These are phyloP conservation scores for Eragrostis tef DNA, from an alignment of 202 grass and related monocot species.

Conservation along the genomic window DNA sequence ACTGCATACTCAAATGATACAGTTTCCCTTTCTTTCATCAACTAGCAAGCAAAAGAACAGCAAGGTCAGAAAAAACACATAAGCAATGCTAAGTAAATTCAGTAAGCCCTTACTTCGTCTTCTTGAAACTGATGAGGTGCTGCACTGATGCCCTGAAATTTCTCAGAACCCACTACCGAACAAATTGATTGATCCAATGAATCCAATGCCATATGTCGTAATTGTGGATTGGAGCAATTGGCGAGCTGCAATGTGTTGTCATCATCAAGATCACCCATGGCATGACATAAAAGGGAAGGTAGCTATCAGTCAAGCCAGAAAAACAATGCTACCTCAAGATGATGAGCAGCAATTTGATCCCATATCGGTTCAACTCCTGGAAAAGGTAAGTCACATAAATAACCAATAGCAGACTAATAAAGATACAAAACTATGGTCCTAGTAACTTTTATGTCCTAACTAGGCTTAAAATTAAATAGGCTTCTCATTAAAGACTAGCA, in stretches of 20 bases:
- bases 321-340: slow-evolving; percentile 77
- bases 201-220: slow-evolving; percentile 89
- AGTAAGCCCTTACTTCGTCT: slow-evolving; percentile 50
- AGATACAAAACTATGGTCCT: neutral
- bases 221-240: slow-evolving; percentile 73
- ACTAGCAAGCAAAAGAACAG: slow-evolving; percentile 58
- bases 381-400: slow-evolving; percentile 48
- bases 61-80: slow-evolving; percentile 52
- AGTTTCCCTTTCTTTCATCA: slow-evolving; percentile 63
- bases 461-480: slow-evolving; percentile 31
- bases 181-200: slow-evolving; percentile 97
- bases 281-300: slow-evolving; percentile 38
- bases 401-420: slow-evolving; percentile 16
- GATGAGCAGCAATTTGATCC: slow-evolving; percentile 91
- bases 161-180: slow-evolving; percentile 88
- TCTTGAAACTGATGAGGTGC: slow-evolving; percentile 59
- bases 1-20: slow-evolving; percentile 87
- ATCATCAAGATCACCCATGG: slow-evolving; percentile 42
- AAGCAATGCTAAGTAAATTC: slow-evolving; percentile 26
- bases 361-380: slow-evolving; percentile 91
- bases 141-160: slow-evolving; percentile 71
- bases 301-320: slow-evolving; percentile 38
- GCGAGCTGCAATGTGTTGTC: slow-evolving; percentile 69
- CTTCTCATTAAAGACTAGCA: slow-evolving; percentile 22
- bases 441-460: slow-evolving; percentile 23